Evolutionary conservation across 371 early-diverging fungal species (phyloP).

Genomic region (Mucor circinelloides): DNA sequence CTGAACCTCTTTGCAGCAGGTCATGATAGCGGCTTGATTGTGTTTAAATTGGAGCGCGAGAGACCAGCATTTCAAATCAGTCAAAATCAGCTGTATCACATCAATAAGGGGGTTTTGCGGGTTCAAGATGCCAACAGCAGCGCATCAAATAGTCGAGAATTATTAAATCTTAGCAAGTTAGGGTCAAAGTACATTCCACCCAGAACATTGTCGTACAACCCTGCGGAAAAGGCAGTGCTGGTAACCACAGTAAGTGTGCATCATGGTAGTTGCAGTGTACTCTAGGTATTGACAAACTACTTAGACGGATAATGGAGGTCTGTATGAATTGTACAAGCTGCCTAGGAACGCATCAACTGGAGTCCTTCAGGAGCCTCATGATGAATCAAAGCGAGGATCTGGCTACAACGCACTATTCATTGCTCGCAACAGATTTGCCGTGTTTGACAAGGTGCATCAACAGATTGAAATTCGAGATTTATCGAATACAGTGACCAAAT

Average conservation of each 20-base stretch:
- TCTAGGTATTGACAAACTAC: neutral
- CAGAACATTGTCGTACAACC: constrained; percentile 87
- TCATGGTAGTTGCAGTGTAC: too few relatives aligned
- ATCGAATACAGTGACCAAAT: constrained; percentile 57
- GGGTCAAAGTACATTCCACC: constrained; percentile 70
- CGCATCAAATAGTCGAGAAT: constrained; percentile 68
- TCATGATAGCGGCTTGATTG: constrained; percentile 96
- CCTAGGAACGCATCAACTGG: constrained; percentile 60
- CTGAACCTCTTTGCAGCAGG: constrained; percentile 96
- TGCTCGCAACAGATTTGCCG: neutral
- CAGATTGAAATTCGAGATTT: neutral
- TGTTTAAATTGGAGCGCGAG: constrained; percentile 96
- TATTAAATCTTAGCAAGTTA: constrained; percentile 71
- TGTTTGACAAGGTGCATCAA: neutral
- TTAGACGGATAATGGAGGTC: constrained; percentile 77
- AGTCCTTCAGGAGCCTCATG: constrained; percentile 63
- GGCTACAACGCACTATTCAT: constrained; percentile 71
- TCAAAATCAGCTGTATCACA: constrained; percentile 79
- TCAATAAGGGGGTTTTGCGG: constrained; percentile 82
- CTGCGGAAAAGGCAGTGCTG: constrained; percentile 88
- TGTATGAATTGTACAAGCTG: constrained; percentile 83
- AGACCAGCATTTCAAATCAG: constrained; percentile 88
- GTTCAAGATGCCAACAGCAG: constrained; percentile 76
- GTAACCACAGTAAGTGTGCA: constrained; percentile 31
- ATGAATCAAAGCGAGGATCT: constrained; percentile 72